phyloP scores from a whole-genome alignment of 139 green algal genomes.

The Volvox africanus region DNA sequence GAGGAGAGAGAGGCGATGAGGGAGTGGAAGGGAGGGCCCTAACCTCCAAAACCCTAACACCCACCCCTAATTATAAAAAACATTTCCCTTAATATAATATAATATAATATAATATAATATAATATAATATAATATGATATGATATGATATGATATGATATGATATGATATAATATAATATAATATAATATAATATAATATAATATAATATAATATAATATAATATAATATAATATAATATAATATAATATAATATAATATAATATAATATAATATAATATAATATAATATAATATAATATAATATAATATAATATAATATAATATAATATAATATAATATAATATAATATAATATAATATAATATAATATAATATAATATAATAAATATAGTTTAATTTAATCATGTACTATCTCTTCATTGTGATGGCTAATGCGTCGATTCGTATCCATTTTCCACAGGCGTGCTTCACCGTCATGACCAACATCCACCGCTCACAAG shows the following conservation, averaged over 20 bases:
- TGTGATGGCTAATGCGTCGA: not conserved
- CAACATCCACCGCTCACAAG: conserved; percentile 20
- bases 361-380: not conserved
- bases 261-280: no score
- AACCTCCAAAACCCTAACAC: no score
- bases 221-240: no score
- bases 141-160: not conserved
- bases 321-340: not conserved
- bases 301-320: no score
- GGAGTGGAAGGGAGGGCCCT: not conserved
- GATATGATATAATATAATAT: not conserved
- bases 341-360: not conserved
- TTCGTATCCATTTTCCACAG: not conserved
- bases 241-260: no score
- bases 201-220: no score
- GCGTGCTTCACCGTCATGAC: conserved; percentile 24
- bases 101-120: not conserved
- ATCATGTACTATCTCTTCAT: not conserved
- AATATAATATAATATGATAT: not conserved
- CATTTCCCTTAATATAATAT: no score
- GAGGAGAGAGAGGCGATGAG: not conserved
- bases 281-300: no score
- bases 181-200: not conserved
- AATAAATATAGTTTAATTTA: not conserved
- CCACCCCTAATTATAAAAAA: no score